Evolutionary conservation across 495 filamentous ascomycete species (phyloP), one percentile per base, ranked within the genome.

Genomic region (Neurospora sp.): DNA sequence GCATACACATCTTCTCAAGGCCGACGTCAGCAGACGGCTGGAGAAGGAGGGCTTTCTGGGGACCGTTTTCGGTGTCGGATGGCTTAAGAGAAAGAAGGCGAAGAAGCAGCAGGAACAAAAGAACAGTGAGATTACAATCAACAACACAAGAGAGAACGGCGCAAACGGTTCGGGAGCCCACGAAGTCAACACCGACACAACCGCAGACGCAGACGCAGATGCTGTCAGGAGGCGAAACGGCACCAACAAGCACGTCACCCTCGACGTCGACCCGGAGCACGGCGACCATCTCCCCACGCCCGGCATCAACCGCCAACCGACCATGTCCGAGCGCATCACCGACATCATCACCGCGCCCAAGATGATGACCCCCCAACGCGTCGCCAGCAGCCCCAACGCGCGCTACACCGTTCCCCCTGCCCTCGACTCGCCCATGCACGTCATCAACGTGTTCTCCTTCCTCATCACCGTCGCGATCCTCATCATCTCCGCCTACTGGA

Each of bases 371-470:
- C 53, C 53, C 5, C 22, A 31, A 8, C 22, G 22, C 5, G 77
- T 76, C 22, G 76, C 75, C 68, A 77, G 65, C 9, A 61, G 22
- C 2, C 22, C 22, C 53, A 74, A 76, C 1, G 74, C 78, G 38
- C 80, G 82, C 27, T 84, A 84, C 40, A 82, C 79, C 38, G 81
- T 90, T 12, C 87, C 86, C 1, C 78, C 87, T 3, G 77, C 79
- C 6, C 69, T 78, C 40, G 83, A 82, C 73, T 87, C 85, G 7
- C 84, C 86, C 9, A 75, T 89, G 31, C 87, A 89, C 75, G 40
- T 89, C 12, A 79, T 91, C 9, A 83, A 84, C 3, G 42, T 88
- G 22, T 73, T 83, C 65, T 89, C 87, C 3, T 83, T 80, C 72
- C 27, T 87, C 7, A 78, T 88, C 38, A 87, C 87, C 2, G 79